Evolutionary conservation across 1,139 yeast species (phyloP), one percentile per base, ranked within the genome.

Genomic region (Protomyces inouyei): DNA sequence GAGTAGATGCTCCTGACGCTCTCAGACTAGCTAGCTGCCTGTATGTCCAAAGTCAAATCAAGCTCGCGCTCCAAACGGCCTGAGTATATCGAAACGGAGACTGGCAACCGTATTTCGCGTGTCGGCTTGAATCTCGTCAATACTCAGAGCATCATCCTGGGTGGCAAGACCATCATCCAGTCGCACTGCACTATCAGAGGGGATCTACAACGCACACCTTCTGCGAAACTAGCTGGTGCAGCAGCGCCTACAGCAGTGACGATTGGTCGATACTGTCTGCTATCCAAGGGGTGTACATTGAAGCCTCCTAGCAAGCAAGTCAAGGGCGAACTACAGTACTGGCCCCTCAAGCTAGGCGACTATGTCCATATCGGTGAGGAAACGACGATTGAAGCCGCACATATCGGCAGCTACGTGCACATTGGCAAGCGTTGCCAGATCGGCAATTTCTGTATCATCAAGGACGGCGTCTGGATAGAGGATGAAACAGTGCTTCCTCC

Each of bases 401-500:
- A 72, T 21, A 73, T 78, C 21, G 81, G 80, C 6, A 75, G 76
- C 23, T 79, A 80, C 74, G 82, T 82, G 1, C 77, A 75, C 55
- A 79, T 87, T 14, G 93, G 92, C 0, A 79, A 77, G 67, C 73
- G 87, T 61, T 87, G 87, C 37, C 68, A 76, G 9, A 76, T 87
- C 3, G 71, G 82, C 9, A 76, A 78, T 66, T 75, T 79, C 61
- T 76, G 82, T 4, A 79, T 84, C n/a, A 75, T 87, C 38, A 83
- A 84, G 68, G 91, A 86, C 70, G 84, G 88, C 69, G 85, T 85
- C 48, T 71, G 83, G 10, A 76, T 87, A 1, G 79, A 79, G 18
- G 76, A 77, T 43, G 79, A 79, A 21, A 76, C 86, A 0, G 75
- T 73, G 3, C 72, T 87, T 1, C 88, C 92, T 0, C 80, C 83